These are phyloP conservation scores for Stentor coeruleus DNA, from an alignment of 73 alveolate genomes.

Conservation along the genomic window DNA sequence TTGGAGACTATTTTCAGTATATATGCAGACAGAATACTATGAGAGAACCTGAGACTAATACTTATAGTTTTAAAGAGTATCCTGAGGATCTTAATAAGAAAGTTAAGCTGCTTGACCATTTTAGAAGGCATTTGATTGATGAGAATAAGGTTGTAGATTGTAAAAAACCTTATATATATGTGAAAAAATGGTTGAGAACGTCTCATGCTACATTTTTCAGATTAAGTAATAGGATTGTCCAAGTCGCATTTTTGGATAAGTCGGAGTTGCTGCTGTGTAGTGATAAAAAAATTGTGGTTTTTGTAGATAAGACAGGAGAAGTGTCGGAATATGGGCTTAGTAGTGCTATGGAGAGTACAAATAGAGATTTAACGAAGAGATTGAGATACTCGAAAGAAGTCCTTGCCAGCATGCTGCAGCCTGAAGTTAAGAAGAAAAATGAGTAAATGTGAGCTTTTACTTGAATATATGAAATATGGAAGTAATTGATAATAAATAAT, in stretches of 20 bases:
- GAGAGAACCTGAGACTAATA: slow-evolving; percentile 46
- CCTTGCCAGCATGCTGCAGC: slow-evolving; percentile 68
- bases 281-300: neutral
- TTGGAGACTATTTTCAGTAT: slow-evolving; percentile 27
- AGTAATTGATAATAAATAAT: no score
- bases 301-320: slow-evolving; percentile 84
- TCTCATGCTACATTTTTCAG: slow-evolving; percentile 95
- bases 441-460: neutral
- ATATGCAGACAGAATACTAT: slow-evolving; percentile 39
- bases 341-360: slow-evolving; percentile 86
- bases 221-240: slow-evolving; percentile 90
- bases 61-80: neutral
- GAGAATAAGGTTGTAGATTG: slow-evolving; percentile 12
- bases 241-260: slow-evolving; percentile 93
- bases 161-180: slow-evolving; percentile 50
- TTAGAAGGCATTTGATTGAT: neutral
- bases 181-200: slow-evolving; percentile 96
- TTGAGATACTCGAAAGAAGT: slow-evolving; percentile 71
- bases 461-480: neutral
- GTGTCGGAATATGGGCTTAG: slow-evolving; percentile 76
- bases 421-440: no score
- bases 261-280: slow-evolving; percentile 88
- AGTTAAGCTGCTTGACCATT: neutral
- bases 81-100: neutral
- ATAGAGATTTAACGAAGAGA: slow-evolving; percentile 88